Conservation (phyloP, 2,329 filamentous ascomycete species). For the Atkinsonella texensis region DNA sequence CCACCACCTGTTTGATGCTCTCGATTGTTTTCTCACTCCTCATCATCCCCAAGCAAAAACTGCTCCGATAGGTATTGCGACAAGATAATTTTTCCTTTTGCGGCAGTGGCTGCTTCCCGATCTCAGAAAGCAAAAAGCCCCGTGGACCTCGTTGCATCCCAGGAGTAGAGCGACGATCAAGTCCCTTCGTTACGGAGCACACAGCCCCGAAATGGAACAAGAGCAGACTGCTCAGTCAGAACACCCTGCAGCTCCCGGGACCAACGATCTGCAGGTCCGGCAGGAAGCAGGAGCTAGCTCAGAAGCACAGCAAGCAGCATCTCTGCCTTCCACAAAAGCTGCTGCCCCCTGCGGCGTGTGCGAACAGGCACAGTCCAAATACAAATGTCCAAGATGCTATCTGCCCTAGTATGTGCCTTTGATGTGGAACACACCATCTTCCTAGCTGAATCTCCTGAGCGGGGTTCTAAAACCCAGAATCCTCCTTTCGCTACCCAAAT, state of each 20-base stretch:
- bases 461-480: no score
- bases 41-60: neutral
- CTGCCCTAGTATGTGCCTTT: slow-evolving; percentile 41
- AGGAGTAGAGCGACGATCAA: neutral
- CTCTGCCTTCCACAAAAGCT: neutral
- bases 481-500: neutral
- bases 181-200: neutral
- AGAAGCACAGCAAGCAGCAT: neutral
- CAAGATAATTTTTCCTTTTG: neutral
- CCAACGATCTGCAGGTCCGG: neutral
- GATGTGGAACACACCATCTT: neutral
- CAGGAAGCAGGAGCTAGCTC: neutral
- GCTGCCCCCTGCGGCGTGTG: slow-evolving; percentile 39
- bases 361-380: slow-evolving; percentile 38
- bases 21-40: neutral
- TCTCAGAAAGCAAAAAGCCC: neutral
- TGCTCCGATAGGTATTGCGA: neutral
- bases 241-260: neutral
- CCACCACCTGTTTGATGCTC: neutral
- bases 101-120: neutral
- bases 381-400: slow-evolving; percentile 50
- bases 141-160: no score
- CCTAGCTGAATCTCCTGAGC: no score
- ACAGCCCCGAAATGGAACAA: slow-evolving; percentile 1
- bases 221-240: neutral